Base-by-base conservation (phyloP, 2,329 filamentous ascomycete species). In the Sphaerulina musiva region DNA sequence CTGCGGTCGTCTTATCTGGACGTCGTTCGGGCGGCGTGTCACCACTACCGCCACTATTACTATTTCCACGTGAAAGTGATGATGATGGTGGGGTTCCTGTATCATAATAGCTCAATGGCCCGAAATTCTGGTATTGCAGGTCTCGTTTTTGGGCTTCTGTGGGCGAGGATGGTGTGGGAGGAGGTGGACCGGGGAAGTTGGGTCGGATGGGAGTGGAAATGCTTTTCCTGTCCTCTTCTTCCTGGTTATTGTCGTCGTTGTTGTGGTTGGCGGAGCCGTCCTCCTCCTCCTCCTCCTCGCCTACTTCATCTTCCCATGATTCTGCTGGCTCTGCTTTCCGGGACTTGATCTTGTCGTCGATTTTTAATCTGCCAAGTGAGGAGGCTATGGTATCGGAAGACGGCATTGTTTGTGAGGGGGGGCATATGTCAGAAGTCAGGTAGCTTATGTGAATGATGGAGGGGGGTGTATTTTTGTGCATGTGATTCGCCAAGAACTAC, bases 1-100 rank as follows among this genome's bases (percentile, higher is more conserved):
- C 89, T 0, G 90, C 89, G 57, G 95, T 95, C 58, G 91, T 95
- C 77, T 95, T 98, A 73, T 95, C 91, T 0, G 90, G 92, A 75
- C 53, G 62, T 56, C 56, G 66, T 53, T 62, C 69, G 54, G 42
- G 41, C 2, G 48, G 14, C 14, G 14, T 17, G 14, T 17, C 14
- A 17, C 14, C 14, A 17, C 14, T 17, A 1, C 14, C 23, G 17
- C 20, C 42, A 31, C 41, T 51, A 23, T 41, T 34, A 9, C 14
- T 32, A 40, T 41, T 51, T 9, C 48, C 41, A n/a, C 20, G 48
- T 26, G 48, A 40, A 7, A 26, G 26, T 26, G 48, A 45, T 12
- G 41, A 17, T 17, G 14, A 17, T 17, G 14, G 14, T 17, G 11
- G 17, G 6, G 23, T 23, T 44, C 29, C 7, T 20, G 41, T 14